Conservation (phyloP, 2,329 filamentous ascomycete genomes). For the Rachicladosporium sp. region DNA sequence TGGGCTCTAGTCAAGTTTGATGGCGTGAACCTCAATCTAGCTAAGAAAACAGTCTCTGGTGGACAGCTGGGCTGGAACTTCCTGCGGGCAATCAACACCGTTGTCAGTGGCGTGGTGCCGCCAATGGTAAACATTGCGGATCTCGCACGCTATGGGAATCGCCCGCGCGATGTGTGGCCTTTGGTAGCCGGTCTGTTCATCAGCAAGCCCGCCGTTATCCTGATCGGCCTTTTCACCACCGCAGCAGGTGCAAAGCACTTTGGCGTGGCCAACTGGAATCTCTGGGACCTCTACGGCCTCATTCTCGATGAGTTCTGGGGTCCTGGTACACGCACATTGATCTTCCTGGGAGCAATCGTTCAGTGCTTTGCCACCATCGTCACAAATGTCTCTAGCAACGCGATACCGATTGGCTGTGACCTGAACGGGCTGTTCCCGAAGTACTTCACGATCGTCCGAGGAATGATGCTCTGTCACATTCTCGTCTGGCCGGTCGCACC, state of each 20-base stretch:
- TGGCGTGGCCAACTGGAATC: conserved; percentile 32
- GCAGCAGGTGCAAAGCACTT: conserved; percentile 23
- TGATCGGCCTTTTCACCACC: conserved; percentile 29
- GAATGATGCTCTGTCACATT: conserved; percentile 30
- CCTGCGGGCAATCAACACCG: conserved; percentile 31
- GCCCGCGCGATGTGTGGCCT: conserved; percentile 20
- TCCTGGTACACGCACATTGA: conserved; percentile 25
- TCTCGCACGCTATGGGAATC: conserved; percentile 28
- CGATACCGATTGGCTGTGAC: conserved; percentile 31
- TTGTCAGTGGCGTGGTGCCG: conserved; percentile 12
- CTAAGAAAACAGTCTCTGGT: conserved; percentile 11
- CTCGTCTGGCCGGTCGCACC: conserved; percentile 27
- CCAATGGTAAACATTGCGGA: conserved; percentile 30
- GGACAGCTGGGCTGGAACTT: conserved; percentile 29
- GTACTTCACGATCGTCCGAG: conserved; percentile 32
- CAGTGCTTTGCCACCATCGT: conserved; percentile 30
- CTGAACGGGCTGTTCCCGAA: conserved; percentile 30
- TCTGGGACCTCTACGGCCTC: conserved; percentile 31
- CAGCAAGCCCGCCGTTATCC: conserved; percentile 28
- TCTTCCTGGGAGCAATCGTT: conserved; percentile 28
- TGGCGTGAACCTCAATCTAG: conserved; percentile 20
- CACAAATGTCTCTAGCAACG: conserved; percentile 32
- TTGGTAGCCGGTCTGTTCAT: conserved; percentile 27
- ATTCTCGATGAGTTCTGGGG: conserved; percentile 30
- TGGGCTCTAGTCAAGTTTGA: conserved; percentile 26